Evolutionary conservation across 2,329 filamentous ascomycete species (phyloP).

Genomic region (Aspergillus fructus): DNA sequence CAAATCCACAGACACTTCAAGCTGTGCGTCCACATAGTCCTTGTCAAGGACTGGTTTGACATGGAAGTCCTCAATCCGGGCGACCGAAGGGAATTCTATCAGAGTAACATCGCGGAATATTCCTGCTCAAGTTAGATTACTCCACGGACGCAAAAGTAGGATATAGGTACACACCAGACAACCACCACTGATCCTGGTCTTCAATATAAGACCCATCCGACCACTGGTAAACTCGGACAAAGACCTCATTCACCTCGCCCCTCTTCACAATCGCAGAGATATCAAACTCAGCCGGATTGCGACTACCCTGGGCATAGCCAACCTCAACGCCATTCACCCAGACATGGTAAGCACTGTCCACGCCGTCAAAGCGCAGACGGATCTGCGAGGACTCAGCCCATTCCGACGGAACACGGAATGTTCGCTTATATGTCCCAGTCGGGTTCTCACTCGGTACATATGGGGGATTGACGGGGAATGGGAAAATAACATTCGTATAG

Average conservation of each 20-base stretch:
- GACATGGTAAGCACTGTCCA: conserved; percentile 69
- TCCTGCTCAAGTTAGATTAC: conserved; percentile 57
- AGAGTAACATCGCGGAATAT: conserved; percentile 68
- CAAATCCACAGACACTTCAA: conserved; percentile 52
- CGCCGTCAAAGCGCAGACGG: conserved; percentile 69
- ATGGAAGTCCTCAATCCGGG: conserved; percentile 60
- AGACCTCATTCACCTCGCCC: conserved; percentile 51
- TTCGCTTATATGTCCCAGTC: conserved; percentile 61
- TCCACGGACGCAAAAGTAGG: no score
- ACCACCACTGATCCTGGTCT: conserved; percentile 68
- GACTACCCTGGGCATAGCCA: conserved; percentile 67
- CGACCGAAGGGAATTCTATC: conserved; percentile 53
- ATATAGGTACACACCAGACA: conserved; percentile 45
- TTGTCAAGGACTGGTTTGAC: conserved; percentile 55
- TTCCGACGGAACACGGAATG: conserved; percentile 53
- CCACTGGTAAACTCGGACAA: conserved; percentile 69
- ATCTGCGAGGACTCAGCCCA: conserved; percentile 54
- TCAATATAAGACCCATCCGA: conserved; percentile 70
- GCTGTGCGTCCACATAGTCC: conserved; percentile 51
- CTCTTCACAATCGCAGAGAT: conserved; percentile 53
- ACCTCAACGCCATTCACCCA: conserved; percentile 65
- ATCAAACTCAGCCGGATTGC: conserved; percentile 71
- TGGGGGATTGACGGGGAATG: conserved; percentile 65
- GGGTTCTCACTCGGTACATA: conserved; percentile 63
- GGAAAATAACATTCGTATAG: conserved; percentile 68